Evolutionary conservation across 2,329 filamentous ascomycete genomes (phyloP), one percentile per base, ranked within the genome.

Genomic region (Colletotrichum cuscutae): DNA sequence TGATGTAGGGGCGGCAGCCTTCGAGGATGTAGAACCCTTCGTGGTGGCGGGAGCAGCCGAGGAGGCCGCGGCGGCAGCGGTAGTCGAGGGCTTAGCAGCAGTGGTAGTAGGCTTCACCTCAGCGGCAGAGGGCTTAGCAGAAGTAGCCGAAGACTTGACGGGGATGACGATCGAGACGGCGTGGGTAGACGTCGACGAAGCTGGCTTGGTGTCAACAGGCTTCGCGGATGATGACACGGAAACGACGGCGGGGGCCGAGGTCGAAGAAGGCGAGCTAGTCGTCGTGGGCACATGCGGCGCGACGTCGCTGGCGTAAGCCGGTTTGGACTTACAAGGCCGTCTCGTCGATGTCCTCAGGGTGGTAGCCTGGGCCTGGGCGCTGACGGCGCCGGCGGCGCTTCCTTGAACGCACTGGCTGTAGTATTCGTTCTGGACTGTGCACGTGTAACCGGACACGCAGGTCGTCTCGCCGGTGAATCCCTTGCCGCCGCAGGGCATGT

Each of bases 391-490:
- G 53, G 53, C 19, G 24, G 54, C 68, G 63, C 52, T 65, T 24
- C 75, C 74, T 4, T 79, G 79, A 8, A 78, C 46, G 26, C 85
- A 86, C 74, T 87, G 85, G 71, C 78, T 81, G 75, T 86, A 86
- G 75, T 78, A 86, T 12, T 81, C 77, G 75, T 85, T 85, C 11
- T 77, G 71, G 49, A 78, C 78, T 5, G 69, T 77, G 75, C 85
- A 87, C 1, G 76, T 77, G 68, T 84, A 85, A 5, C 85, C 85
- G 19, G 81, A 79, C n/a, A 84, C 79, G 58, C 85, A 87, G 1
- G 80, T 81, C 4, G 80, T 85, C 1, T 77, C 37, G 3, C 85
- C 85, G 15, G 76, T 76, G 77, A 78, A 86, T 57, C 73, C 75
- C 13, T 76, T 77, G 46, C 85, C 85, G 54, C 85, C 85, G 56